Percentiles rank a stretch among this genome's conserved stretches.
Evolutionary conservation across 2,329 filamentous ascomycete species (phyloP).

Genomic region (Malbranchea cinnamomea): DNA sequence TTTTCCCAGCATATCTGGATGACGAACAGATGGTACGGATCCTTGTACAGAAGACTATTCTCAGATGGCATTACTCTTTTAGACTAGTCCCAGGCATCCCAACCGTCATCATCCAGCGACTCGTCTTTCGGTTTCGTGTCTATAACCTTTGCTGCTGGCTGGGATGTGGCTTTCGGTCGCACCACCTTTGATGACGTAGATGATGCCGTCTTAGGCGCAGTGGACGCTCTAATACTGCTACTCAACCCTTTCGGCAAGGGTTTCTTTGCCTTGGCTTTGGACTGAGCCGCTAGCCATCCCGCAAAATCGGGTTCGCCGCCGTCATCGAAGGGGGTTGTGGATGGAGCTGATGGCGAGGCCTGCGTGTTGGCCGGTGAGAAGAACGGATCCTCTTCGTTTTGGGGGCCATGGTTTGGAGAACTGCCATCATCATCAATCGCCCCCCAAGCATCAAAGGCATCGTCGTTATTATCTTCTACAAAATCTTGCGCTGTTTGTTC

Average conservation of each 20-base stretch:
- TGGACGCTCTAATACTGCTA: slow-evolving; percentile 46
- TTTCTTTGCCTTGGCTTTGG: slow-evolving; percentile 57
- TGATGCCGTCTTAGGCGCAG: slow-evolving; percentile 20
- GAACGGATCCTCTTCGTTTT: slow-evolving; percentile 33
- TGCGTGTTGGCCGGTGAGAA: slow-evolving; percentile 19
- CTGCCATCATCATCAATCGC: slow-evolving; percentile 43
- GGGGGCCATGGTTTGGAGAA: slow-evolving; percentile 37
- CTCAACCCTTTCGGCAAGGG: slow-evolving; percentile 68
- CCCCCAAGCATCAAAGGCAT: slow-evolving; percentile 62
- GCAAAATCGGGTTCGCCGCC: slow-evolving; percentile 88
- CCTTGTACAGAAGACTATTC: slow-evolving; percentile 4
- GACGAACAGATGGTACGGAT: not conserved
- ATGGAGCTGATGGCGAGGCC: slow-evolving; percentile 19
- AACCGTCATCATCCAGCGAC: slow-evolving; percentile 31
- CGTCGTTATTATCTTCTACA: slow-evolving; percentile 43
- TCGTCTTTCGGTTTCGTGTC: slow-evolving; percentile 45
- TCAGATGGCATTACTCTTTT: too few relatives aligned
- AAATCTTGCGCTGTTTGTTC: slow-evolving; percentile 23
- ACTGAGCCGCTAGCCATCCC: slow-evolving; percentile 81
- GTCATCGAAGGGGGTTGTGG: slow-evolving; percentile 52
- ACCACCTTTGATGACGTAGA: slow-evolving; percentile 21
- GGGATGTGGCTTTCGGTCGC: slow-evolving; percentile 34
- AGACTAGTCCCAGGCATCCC: slow-evolving; percentile 36
- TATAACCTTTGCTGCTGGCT: slow-evolving; percentile 53
- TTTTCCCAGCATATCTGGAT: not conserved